Conservation (phyloP, 495 filamentous ascomycete species). For the Annulohypoxylon bovei region DNA sequence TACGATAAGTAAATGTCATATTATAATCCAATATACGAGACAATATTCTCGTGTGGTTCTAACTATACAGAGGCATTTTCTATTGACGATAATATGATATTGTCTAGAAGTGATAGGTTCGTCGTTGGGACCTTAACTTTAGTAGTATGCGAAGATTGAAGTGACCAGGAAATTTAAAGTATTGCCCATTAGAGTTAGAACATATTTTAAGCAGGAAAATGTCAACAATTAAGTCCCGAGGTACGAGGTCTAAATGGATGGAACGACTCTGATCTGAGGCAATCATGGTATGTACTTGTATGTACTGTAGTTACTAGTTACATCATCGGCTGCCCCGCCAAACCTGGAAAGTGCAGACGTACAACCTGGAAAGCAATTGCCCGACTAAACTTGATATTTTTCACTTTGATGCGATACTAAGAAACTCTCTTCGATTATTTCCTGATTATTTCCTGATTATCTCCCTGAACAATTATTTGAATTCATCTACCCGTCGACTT, state of each 20-base stretch:
- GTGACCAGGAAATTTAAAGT: background rate
- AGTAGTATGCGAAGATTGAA: too few relatives aligned
- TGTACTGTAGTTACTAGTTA: constrained; percentile 18
- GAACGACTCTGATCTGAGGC: background rate
- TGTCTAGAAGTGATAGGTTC: too few relatives aligned
- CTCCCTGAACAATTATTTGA: background rate
- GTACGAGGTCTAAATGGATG: background rate
- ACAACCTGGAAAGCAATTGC: background rate
- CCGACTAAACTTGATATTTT: constrained; percentile 12
- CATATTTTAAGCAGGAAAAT: background rate
- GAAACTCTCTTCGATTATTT: background rate
- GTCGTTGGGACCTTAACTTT: too few relatives aligned
- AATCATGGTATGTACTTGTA: constrained; percentile 6
- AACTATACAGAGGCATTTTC: too few relatives aligned
- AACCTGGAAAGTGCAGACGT: constrained; percentile 2
- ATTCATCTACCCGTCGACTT: background rate
- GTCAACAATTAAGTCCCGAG: background rate
- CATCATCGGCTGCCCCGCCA: constrained; percentile 38
- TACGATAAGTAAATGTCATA: too few relatives aligned
- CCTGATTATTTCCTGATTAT: constrained; percentile 1
- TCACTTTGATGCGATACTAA: constrained; percentile 5
- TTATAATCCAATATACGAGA: too few relatives aligned
- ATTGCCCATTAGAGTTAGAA: background rate
- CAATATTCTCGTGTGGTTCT: too few relatives aligned
- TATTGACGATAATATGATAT: too few relatives aligned